These are phyloP conservation scores for Podospora comata DNA, from an alignment of 495 filamentous ascomycete species.

Conservation along the genomic window DNA sequence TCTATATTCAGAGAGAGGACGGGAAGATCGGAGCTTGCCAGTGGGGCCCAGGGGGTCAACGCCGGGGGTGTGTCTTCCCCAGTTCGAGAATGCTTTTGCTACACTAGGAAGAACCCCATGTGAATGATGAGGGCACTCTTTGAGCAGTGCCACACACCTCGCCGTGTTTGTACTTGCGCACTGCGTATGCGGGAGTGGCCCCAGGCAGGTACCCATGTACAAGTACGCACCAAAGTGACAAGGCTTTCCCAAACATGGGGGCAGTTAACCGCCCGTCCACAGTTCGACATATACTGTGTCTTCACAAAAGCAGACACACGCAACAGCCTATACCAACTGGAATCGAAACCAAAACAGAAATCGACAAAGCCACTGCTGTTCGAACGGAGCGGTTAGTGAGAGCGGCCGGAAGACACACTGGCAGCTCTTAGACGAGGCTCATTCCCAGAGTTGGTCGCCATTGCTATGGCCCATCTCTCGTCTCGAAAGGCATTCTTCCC, in stretches of 20 bases:
- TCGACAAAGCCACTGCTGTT: constrained; percentile 3
- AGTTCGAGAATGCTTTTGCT: background rate
- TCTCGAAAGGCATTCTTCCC: constrained; percentile 5
- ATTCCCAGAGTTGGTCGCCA: background rate
- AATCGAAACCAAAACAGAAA: background rate
- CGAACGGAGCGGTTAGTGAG: constrained; percentile 1
- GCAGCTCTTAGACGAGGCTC: constrained; percentile 7
- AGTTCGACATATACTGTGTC: constrained; percentile 1
- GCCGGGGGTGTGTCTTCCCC: background rate
- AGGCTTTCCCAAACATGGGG: background rate
- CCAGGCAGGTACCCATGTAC: constrained; percentile 2
- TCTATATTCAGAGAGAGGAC: constrained; percentile 23
- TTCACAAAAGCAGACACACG: constrained; percentile 1
- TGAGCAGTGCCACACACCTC: constrained; percentile 5
- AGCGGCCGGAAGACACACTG: constrained; percentile 3
- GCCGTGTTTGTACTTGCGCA: background rate
- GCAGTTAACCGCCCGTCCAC: constrained; percentile 8
- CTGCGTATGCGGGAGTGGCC: constrained; percentile 2
- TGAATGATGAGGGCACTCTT: background rate
- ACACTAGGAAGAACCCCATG: background rate
- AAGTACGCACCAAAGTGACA: constrained; percentile 7
- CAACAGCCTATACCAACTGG: background rate
- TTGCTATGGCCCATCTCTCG: constrained; percentile 2
- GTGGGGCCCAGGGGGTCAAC: constrained; percentile 9
- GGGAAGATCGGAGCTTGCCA: constrained; percentile 11